Conservation (phyloP, 208 protist species). For the Leishmania turanica region DNA sequence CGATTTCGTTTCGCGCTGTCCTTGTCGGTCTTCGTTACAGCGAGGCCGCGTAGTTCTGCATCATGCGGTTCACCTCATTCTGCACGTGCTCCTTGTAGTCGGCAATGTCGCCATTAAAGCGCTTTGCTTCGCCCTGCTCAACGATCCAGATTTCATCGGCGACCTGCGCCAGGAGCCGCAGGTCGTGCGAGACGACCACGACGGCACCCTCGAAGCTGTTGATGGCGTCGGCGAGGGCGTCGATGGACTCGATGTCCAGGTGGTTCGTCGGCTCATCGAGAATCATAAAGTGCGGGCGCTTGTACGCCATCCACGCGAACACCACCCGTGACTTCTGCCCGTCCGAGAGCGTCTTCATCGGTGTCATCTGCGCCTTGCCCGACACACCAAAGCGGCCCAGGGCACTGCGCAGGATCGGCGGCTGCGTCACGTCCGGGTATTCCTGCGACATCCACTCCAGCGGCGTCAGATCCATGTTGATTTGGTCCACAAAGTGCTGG, state of each 20-base stretch:
- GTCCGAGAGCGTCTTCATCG: conserved; percentile 95
- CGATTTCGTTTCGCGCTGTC: background rate
- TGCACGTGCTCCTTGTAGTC: conserved; percentile 94
- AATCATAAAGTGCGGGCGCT: conserved; percentile 96
- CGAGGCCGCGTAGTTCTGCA: conserved; percentile 53
- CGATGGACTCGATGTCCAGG: conserved; percentile 97
- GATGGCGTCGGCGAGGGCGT: conserved; percentile 94
- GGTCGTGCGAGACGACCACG: conserved; percentile 97
- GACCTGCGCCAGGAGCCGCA: conserved; percentile 95
- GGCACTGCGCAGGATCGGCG: conserved; percentile 89
- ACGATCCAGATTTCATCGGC: conserved; percentile 97
- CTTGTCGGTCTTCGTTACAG: background rate
- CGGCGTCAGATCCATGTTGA: conserved; percentile 93
- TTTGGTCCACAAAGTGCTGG: conserved; percentile 97
- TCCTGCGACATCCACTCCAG: conserved; percentile 95
- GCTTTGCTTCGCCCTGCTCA: conserved; percentile 83
- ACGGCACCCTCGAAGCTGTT: conserved; percentile 94
- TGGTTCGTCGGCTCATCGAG: conserved; percentile 98
- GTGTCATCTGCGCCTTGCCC: conserved; percentile 87
- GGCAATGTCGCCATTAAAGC: conserved; percentile 91
- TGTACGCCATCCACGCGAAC: conserved; percentile 94
- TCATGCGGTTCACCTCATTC: conserved; percentile 84
- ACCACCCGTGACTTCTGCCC: conserved; percentile 98
- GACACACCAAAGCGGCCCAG: conserved; percentile 95
- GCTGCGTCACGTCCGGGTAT: conserved; percentile 90